These are phyloP conservation scores for Verbascum thapsus DNA, from an alignment of 257 asterid genomes.

Conservation along the genomic window DNA sequence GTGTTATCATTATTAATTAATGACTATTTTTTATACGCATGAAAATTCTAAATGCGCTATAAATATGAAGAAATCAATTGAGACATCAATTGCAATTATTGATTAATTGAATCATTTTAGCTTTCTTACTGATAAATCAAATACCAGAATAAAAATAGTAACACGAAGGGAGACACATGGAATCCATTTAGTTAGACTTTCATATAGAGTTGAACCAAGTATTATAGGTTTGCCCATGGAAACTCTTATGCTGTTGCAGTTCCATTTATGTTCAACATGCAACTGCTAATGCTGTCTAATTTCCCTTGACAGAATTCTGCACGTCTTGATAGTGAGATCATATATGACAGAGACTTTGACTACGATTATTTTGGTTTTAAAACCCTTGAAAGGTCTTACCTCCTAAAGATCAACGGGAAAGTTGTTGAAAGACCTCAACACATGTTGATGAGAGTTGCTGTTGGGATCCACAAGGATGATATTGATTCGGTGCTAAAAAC, in stretches of 20 bases:
- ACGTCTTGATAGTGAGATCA: slow-evolving; percentile 90
- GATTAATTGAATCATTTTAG: not conserved
- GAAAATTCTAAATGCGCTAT: not conserved
- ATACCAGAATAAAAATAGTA: not conserved
- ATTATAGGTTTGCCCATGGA: not conserved
- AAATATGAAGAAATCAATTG: not conserved
- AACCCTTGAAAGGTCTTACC: slow-evolving; percentile 93
- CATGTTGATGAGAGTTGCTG: slow-evolving; percentile 97
- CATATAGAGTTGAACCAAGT: not conserved
- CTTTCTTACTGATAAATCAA: not conserved
- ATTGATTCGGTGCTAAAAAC: slow-evolving; percentile 75
- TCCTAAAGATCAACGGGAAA: slow-evolving; percentile 71
- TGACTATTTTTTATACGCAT: too few relatives aligned
- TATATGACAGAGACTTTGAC: slow-evolving; percentile 91
- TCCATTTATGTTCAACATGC: not conserved
- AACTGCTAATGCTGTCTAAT: slow-evolving; percentile 12
- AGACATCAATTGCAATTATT: not conserved
- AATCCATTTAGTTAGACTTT: not conserved
- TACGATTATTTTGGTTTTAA: slow-evolving; percentile 94
- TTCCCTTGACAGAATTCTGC: slow-evolving; percentile 62
- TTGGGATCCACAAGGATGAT: slow-evolving; percentile 86
- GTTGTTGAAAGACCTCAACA: slow-evolving; percentile 98
- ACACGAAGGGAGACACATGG: not conserved
- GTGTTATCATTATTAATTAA: not conserved
- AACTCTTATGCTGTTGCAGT: not conserved